A percentile compares a stretch with the other conserved stretches of the same genome.
These are phyloP conservation scores for Phytophthora ramorum DNA, from an alignment of 352 stramenopile genomes.

Conservation along the genomic window DNA sequence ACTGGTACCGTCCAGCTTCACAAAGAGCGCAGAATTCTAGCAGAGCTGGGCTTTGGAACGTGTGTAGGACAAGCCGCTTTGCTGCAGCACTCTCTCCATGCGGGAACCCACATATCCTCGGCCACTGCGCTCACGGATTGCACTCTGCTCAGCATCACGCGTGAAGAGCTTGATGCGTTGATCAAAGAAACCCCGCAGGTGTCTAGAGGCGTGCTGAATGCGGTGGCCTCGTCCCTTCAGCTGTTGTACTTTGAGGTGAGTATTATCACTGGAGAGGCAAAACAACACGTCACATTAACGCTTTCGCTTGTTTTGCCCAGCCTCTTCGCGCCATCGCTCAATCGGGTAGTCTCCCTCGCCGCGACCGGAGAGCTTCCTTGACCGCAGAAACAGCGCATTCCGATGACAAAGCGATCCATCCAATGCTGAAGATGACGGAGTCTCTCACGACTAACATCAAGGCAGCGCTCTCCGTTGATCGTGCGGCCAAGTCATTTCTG, in stretches of 20 bases:
- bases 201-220: conserved; percentile 80
- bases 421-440: conserved; percentile 59
- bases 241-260: conserved; percentile 84
- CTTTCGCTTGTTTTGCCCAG: conserved; percentile 27
- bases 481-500: conserved; percentile 75
- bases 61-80: conserved; percentile 83
- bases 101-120: conserved; percentile 75
- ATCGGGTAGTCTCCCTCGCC: conserved; percentile 67
- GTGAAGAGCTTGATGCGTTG: conserved; percentile 69
- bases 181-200: conserved; percentile 79
- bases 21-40: conserved; percentile 71
- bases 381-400: conserved; percentile 27
- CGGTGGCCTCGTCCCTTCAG: conserved; percentile 74
- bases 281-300: neutral
- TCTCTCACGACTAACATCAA: conserved; percentile 73
- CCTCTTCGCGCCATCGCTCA: conserved; percentile 69
- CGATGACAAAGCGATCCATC: conserved; percentile 32
- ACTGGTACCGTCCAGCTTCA: conserved; percentile 78
- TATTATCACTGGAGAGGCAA: neutral
- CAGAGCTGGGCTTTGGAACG: conserved; percentile 70
- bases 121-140: conserved; percentile 74
- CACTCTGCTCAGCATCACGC: conserved; percentile 76
- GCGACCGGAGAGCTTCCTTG: conserved; percentile 50
- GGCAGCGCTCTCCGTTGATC: conserved; percentile 69
- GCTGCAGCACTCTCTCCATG: conserved; percentile 65